phyloP scores from a whole-genome alignment of 441 rosid species.

The Isatis lusitanica region DNA sequence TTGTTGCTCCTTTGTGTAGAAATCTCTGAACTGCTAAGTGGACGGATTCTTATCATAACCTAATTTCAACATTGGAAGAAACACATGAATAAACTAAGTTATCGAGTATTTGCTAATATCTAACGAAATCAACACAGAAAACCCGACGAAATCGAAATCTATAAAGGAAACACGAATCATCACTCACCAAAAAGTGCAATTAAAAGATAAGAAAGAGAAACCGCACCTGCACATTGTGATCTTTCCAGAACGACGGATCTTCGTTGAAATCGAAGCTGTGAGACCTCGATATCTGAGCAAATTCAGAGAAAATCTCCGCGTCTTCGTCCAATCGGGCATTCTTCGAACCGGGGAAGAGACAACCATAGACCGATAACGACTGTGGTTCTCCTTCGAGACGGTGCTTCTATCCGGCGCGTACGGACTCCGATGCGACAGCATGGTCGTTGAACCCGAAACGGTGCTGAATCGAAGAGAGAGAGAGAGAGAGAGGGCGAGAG shows the following conservation, averaged over 20 bases:
- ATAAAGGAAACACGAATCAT: not conserved
- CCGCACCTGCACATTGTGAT: slow-evolving; percentile 89
- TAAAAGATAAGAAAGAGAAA: not conserved
- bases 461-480: slow-evolving; percentile 57
- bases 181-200: not conserved
- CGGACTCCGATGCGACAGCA: slow-evolving; percentile 50
- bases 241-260: slow-evolving; percentile 94
- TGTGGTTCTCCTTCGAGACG: slow-evolving; percentile 38
- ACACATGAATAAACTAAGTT: too few species aligned
- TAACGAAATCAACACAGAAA: not conserved
- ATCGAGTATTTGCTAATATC: too few species aligned
- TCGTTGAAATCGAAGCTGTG: slow-evolving; percentile 77
- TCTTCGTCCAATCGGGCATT: slow-evolving; percentile 47
- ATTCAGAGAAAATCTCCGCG: slow-evolving; percentile 11
- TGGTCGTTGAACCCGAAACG: slow-evolving; percentile 88
- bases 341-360: slow-evolving; percentile 40
- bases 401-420: slow-evolving; percentile 52
- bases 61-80: slow-evolving; percentile 9
- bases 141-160: not conserved
- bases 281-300: slow-evolving; percentile 38
- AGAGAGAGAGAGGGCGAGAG: slow-evolving; percentile 8
- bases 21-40: slow-evolving; percentile 79
- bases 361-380: slow-evolving; percentile 32
- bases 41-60: slow-evolving; percentile 93
- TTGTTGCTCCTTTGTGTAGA: slow-evolving; percentile 74